Base-by-base conservation (phyloP, 768 basidiomycete genomes). In the Agaricus blazei region DNA sequence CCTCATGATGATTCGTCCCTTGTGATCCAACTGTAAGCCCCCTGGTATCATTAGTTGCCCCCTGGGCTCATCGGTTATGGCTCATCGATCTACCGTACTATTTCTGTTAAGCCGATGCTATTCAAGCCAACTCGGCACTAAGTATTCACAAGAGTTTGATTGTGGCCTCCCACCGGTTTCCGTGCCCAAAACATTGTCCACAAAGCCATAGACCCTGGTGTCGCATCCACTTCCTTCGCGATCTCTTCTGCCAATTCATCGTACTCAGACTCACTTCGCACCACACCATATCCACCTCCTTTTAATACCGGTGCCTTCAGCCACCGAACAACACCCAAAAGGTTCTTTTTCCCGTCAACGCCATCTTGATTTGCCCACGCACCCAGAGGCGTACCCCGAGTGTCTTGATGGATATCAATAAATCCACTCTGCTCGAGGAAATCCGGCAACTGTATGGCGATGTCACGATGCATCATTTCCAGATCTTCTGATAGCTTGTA, bases 121-220 rank as follows among this genome's bases (percentile, higher is more conserved):
- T 19, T 19, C 19, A 19, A 19, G 19, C 19, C 19, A 19, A 19
- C 19, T 19, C 19, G 19, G 19, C 19, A 1, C 19, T 19, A 19
- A 19, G 19, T 19, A 19, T 19, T 19, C 19, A 19, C 19, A 19
- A 19, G 19, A 19, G 19, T 1, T 19, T 19, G 19, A 19, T 19
- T 19, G 19, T 19, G 19, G 19, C 19, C 19, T 19, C 19, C 19
- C 19, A 19, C 19, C 7, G 54, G 47, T 24, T 55, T 55, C 27
- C 40, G 47, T 15, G 54, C 47, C 24, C 27, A 9, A 24, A 48
- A 49, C 54, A 43, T 48, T 6, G 47, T 48, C 46, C 45, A 55
- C 19, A 55, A 9, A 34, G n/a, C 23, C 38, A 34, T 45, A 11
- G 52, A 54, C 37, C 44, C 52, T 24, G 47, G 47, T 15, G 19